These are phyloP conservation scores for Trametes versicolor DNA, from an alignment of 1,284 basidiomycete genomes.

Conservation along the genomic window DNA sequence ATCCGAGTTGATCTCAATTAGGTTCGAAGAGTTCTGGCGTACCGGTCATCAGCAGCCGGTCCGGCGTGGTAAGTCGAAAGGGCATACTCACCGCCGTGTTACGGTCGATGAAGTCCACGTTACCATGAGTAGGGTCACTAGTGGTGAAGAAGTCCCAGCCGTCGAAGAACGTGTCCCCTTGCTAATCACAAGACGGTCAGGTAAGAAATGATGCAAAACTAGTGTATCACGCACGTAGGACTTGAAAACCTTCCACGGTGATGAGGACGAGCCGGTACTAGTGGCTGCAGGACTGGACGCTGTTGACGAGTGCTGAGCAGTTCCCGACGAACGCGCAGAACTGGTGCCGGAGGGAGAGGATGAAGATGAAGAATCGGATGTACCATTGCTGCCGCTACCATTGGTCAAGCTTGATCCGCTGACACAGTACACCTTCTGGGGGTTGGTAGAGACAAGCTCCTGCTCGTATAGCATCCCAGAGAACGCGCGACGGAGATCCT, in stretches of 20 bases:
- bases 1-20: slow-evolving; percentile 67
- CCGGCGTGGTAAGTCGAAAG: slow-evolving; percentile 7
- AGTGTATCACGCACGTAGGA: slow-evolving; percentile 36
- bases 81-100: slow-evolving; percentile 59
- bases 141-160: slow-evolving; percentile 81
- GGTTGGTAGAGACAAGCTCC: slow-evolving; percentile 26
- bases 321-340: slow-evolving; percentile 31
- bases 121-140: slow-evolving; percentile 86
- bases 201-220: background rate
- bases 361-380: slow-evolving; percentile 20
- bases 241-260: slow-evolving; percentile 44
- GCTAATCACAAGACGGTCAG: slow-evolving; percentile 45
- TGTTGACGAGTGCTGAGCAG: slow-evolving; percentile 36
- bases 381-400: slow-evolving; percentile 25
- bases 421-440: slow-evolving; percentile 44
- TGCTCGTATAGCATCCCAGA: slow-evolving; percentile 49
- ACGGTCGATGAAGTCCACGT: slow-evolving; percentile 66
- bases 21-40: slow-evolving; percentile 55
- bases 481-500: slow-evolving; percentile 73
- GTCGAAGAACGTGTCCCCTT: slow-evolving; percentile 79
- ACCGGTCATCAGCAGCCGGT: slow-evolving; percentile 9
- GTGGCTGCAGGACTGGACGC: slow-evolving; percentile 25
- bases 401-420: slow-evolving; percentile 29
- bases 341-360: slow-evolving; percentile 28
- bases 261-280: slow-evolving; percentile 31